phyloP scores from a whole-genome alignment of 768 basidiomycete species.

The Suillus discolor region DNA sequence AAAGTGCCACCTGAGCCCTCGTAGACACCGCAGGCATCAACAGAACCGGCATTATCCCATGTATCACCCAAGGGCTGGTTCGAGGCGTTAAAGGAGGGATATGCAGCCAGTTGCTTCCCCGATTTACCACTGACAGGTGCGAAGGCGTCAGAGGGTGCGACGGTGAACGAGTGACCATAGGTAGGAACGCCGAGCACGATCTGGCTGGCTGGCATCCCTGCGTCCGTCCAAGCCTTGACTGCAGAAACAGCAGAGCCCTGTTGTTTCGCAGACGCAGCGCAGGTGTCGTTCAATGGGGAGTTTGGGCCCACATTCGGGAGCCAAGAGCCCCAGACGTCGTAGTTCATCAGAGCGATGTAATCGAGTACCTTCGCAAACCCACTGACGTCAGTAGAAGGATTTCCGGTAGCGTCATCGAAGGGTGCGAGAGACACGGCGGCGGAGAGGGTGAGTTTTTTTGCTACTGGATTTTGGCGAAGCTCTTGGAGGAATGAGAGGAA shows the following conservation, averaged over 20 bases:
- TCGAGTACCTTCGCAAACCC: conserved; percentile 72
- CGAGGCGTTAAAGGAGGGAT: conserved; percentile 50
- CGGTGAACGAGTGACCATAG: conserved; percentile 77
- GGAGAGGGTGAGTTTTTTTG: conserved; percentile 61
- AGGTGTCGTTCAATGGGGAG: conserved; percentile 78
- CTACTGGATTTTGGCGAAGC: conserved; percentile 57
- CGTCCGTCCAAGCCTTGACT: conserved; percentile 69
- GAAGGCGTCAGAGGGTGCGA: conserved; percentile 41
- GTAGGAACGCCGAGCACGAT: conserved; percentile 82
- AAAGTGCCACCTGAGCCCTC: conserved; percentile 55
- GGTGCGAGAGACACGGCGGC: conserved; percentile 67
- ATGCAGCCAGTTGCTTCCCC: conserved; percentile 39
- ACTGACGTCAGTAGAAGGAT: conserved; percentile 68
- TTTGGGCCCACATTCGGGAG: conserved; percentile 69
- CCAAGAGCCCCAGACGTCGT: conserved; percentile 61
- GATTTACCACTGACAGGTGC: conserved; percentile 25
- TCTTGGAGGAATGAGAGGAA: conserved; percentile 75
- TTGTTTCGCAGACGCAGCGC: conserved; percentile 58
- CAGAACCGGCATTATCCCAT: conserved; percentile 51
- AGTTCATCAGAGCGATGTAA: conserved; percentile 66
- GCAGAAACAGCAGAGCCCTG: conserved; percentile 78
- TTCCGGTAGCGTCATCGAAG: conserved; percentile 60
- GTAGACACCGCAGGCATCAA: conserved; percentile 56
- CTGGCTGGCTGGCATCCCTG: conserved; percentile 70
- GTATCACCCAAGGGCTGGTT: conserved; percentile 54